A percentile compares a stretch with the other conserved stretches of the same genome.
Evolutionary conservation across 176 grass and related monocot genomes (phyloP).

Genomic region (Calamus simplicifolius): DNA sequence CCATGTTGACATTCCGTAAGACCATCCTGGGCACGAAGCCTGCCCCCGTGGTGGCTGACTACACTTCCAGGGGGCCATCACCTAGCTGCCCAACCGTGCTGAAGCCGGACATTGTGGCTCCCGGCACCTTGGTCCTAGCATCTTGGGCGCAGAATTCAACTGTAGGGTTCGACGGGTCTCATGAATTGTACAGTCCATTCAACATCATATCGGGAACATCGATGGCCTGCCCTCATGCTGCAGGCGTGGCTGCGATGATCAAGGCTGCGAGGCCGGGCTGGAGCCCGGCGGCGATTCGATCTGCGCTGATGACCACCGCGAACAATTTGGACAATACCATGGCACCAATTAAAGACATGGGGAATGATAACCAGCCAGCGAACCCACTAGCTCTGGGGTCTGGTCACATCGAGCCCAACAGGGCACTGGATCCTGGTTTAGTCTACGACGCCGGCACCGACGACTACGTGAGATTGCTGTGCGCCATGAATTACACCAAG

Average conservation of each 20-base stretch:
- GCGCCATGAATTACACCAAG: conserved; percentile 55
- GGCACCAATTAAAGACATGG: conserved; percentile 35
- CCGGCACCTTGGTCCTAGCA: conserved; percentile 36
- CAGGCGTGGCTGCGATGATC: conserved; percentile 52
- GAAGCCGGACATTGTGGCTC: conserved; percentile 63
- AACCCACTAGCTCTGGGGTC: conserved; percentile 59
- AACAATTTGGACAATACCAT: conserved; percentile 28
- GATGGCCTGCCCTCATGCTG: conserved; percentile 62
- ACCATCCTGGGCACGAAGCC: conserved; percentile 39
- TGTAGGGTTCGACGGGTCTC: conserved; percentile 9
- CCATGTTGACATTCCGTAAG: conserved; percentile 4
- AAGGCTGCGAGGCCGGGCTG: conserved; percentile 23
- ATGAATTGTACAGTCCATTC: conserved; percentile 22
- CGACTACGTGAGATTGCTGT: conserved; percentile 58
- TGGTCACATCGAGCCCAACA: conserved; percentile 58
- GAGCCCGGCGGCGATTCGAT: conserved; percentile 74
- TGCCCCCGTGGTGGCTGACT: conserved; percentile 22
- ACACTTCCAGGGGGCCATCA: conserved; percentile 55
- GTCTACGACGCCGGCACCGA: conserved; percentile 50
- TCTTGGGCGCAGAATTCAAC: conserved; percentile 12
- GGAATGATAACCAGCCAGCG: not conserved
- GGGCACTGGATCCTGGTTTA: conserved; percentile 57
- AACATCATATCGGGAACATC: conserved; percentile 45
- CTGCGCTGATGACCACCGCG: conserved; percentile 78
- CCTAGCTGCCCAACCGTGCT: conserved; percentile 34